Evolutionary conservation across 2,329 filamentous ascomycete species (phyloP).

Genomic region (Amauroascus niger): DNA sequence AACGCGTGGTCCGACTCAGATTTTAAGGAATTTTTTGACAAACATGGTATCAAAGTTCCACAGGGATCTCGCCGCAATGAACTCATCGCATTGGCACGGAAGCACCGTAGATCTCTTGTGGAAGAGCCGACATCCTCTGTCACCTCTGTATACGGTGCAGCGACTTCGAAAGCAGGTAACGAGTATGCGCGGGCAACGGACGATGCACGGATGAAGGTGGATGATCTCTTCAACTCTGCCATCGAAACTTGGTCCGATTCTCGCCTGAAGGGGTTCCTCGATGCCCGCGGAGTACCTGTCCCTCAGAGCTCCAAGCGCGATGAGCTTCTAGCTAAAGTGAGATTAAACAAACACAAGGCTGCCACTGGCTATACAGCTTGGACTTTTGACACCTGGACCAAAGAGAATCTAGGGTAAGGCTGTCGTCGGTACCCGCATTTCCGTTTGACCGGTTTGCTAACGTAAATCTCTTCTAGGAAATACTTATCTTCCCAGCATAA

Average conservation of each 20-base stretch:
- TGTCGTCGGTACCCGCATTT: background rate
- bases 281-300: constrained; percentile 65
- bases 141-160: constrained; percentile 52
- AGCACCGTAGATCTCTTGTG: constrained; percentile 60
- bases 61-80: constrained; percentile 89
- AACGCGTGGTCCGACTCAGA: constrained; percentile 83
- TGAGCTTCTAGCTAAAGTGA: constrained; percentile 64
- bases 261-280: constrained; percentile 67
- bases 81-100: constrained; percentile 77
- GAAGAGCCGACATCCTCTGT: constrained; percentile 25
- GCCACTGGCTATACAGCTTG: constrained; percentile 59
- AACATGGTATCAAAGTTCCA: constrained; percentile 79
- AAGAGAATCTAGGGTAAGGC: constrained; percentile 56
- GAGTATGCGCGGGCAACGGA: constrained; percentile 68
- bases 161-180: constrained; percentile 65
- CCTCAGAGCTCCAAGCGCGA: constrained; percentile 62
- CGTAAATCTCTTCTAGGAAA: constrained; percentile 32
- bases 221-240: constrained; percentile 58
- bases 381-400: constrained; percentile 69
- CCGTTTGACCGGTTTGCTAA: constrained; percentile 17
- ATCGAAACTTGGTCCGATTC: constrained; percentile 61
- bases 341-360: constrained; percentile 62
- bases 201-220: constrained; percentile 50
- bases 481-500: constrained; percentile 42
- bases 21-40: constrained; percentile 87